Evolutionary conservation across 345 rosid species (phyloP), one percentile per base, ranked within the genome.

Genomic region (Lagerstroemia speciosa): DNA sequence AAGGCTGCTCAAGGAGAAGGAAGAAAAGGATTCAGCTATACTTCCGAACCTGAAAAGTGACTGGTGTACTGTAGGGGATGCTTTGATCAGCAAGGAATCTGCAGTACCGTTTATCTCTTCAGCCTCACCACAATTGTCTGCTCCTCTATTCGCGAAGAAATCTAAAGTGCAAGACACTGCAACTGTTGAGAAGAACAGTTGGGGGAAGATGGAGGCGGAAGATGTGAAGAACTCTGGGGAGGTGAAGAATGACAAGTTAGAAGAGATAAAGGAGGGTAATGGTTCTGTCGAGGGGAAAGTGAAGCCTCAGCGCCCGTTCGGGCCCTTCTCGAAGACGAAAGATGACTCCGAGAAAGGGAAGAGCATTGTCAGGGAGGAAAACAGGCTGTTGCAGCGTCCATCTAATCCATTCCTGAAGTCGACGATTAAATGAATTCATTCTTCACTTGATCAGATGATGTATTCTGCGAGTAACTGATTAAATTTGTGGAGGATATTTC

Each of bases 1-100:
- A 80, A 83, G 97, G 76, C 69, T 93, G 83, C 82, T 84, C 31
- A 79, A 72, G 37, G 89, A 86, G 83, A 77, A 85, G 31, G 67
- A 72, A 69, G 83, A 71, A 45, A 73, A 41, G 37, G 64, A 79
- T 52, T 45, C 70, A 24, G 34, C 82, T 11, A 27, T 62, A 37
- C 76, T 22, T 70, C 46, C 73, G 32, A 77, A 50, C 40, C 3
- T n/a, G 62, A 71, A 46, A 27, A 67, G 33, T 33, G 53, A 71
- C 15, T 27, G 43, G 69, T 69, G 75, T 65, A 78, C 33, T 53
- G 68, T 74, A 74, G 74, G 67, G 66, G 52, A 76, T 67, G 68
- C 70, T 37, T 40, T 48, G 22, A 78, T 73, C 74, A 77, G 70
- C 66, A 83, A 74, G 6, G 75, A 73, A 75, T 75, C 72, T 53